Evolutionary conservation across 2,329 filamentous ascomycete species (phyloP), one percentile per base, ranked within the genome.

Genomic region (Ophiosphaerella narmari): DNA sequence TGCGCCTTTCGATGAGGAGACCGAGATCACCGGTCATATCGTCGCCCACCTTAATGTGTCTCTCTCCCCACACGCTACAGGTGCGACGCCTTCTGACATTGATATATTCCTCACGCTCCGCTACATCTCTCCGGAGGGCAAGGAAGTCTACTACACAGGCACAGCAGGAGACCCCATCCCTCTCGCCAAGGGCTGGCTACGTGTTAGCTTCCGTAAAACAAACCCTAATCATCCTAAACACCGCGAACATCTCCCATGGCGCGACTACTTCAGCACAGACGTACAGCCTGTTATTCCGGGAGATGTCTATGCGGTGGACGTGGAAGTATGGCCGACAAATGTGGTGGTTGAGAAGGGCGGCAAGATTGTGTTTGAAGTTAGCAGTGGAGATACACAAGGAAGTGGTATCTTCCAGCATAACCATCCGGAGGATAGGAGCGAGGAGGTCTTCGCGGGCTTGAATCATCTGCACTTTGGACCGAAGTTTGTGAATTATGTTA

Each of bases 21-120:
- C 82, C 0, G 87, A 90, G 62, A 82, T 90, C 46, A 90, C 87
- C 0, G 87, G 87, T 0, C 85, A 89, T 61, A 74, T 88, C 24
- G 76, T 83, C 0, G 85, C 85, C 0, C 86, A 84, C 55, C 75
- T 90, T 4, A 83, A 85, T 52, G 81, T 88, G 0, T 88, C 86
- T 0, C 72, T 77, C 32, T 76, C 70, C 2, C 65, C 77, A 1
- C 62, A 75, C 21, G 62, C 75, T 2, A 70, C 70, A 1, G 65
- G 70, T 1, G 60, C 68, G 1, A 74, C 71, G 45, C 80, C 79
- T 0, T 73, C 70, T 1, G 85, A 87, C 46, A 86, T 87, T 26
- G 84, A 87, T 57, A 66, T 88, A 4, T 88, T 88, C 60, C 63
- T 87, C 3, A 85, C 81, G 0, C 73, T 88, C 3, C 79, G 85